Percentiles rank a stretch among this genome's conserved stretches.
These are phyloP conservation scores for Leavenworthia alabamica DNA, from an alignment of 345 rosid genomes.

Conservation along the genomic window DNA sequence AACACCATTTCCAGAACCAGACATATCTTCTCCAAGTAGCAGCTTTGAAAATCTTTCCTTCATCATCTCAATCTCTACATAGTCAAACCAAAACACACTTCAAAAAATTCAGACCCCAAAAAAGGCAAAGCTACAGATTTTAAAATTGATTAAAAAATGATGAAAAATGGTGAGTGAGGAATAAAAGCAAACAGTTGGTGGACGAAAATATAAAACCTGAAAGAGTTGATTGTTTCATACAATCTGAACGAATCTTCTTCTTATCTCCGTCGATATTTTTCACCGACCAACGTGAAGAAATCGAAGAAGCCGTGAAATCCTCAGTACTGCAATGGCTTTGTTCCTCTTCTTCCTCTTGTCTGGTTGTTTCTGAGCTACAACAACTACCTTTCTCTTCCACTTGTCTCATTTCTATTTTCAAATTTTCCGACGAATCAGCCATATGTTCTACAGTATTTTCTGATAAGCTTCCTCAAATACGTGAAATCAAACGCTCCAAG, in stretches of 20 bases:
- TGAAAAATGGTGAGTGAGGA: slow-evolving; percentile 3
- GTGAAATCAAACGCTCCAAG: slow-evolving; percentile 29
- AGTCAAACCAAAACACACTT: slow-evolving; percentile 9
- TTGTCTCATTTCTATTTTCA: slow-evolving; percentile 34
- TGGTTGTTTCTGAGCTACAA: slow-evolving; percentile 58
- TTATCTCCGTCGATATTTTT: slow-evolving; percentile 38
- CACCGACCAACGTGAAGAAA: slow-evolving; percentile 42
- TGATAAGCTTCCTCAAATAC: slow-evolving; percentile 38
- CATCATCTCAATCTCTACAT: slow-evolving; percentile 85
- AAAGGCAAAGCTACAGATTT: slow-evolving; percentile 1
- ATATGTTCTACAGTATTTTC: slow-evolving; percentile 37
- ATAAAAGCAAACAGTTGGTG: slow-evolving; percentile 20
- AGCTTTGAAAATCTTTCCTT: slow-evolving; percentile 92
- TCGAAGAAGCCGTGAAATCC: slow-evolving; percentile 52
- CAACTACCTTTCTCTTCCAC: slow-evolving; percentile 46
- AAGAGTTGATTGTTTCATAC: slow-evolving; percentile 32
- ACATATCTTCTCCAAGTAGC: slow-evolving; percentile 98
- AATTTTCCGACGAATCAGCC: slow-evolving; percentile 31
- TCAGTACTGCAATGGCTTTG: slow-evolving; percentile 59
- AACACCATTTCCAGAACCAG: slow-evolving; percentile 98
- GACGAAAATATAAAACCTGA: slow-evolving; percentile 42
- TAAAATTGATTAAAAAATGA: not conserved
- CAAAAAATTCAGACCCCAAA: not conserved
- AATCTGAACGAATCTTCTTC: slow-evolving; percentile 37
- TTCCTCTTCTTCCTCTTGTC: slow-evolving; percentile 42